Base-by-base conservation (phyloP, 2,329 filamentous ascomycete genomes). In the Penicillium hesseltinei region DNA sequence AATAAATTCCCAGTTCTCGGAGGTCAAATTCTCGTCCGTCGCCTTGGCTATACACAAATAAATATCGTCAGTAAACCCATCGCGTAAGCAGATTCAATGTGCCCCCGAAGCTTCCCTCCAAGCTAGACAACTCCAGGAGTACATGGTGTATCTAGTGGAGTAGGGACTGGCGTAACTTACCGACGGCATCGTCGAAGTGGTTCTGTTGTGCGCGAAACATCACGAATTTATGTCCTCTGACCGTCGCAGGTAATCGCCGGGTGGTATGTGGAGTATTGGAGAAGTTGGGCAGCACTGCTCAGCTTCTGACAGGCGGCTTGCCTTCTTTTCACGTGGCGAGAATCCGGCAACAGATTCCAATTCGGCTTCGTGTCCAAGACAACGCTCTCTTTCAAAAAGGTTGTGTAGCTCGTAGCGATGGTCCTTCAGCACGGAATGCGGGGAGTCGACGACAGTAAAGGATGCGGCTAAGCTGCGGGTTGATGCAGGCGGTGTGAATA, bases 11-110 rank as follows among this genome's bases (percentile, higher is more conserved):
- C 87, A 90, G 73, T 89, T 89, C 76, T 95, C 85, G 31, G 88
- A 89, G 23, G 92, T 97, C 68, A 97, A 84, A 77, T 97, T 99
- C 83, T 99, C 94, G 77, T 99, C 94, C 56, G 94, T 99, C 71
- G 94, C 92, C 78, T 89, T 89, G 70, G 85, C 87, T 88, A 69
- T 65, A 68, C 19, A 51, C 19, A 35, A 42, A 48, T 42, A 61
- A 58, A 52, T 56, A 66, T 33, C 66, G 62, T 75, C 59, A 76
- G 68, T 63, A 54, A 52, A 25, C 54, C 15, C 31, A 23, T 35
- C 23, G 29, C 13, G n/a, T 13, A 38, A 6, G 33, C 15, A 39
- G 29, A 25, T 21, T 38, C 50, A 52, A 45, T 19, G 36, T 33
- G 19, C 15, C 10, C 42, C 47, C 5, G 2, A 15, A 33, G 21